Base-by-base conservation (phyloP, 75 land plant species). In the Isoetes taiwanensis region DNA sequence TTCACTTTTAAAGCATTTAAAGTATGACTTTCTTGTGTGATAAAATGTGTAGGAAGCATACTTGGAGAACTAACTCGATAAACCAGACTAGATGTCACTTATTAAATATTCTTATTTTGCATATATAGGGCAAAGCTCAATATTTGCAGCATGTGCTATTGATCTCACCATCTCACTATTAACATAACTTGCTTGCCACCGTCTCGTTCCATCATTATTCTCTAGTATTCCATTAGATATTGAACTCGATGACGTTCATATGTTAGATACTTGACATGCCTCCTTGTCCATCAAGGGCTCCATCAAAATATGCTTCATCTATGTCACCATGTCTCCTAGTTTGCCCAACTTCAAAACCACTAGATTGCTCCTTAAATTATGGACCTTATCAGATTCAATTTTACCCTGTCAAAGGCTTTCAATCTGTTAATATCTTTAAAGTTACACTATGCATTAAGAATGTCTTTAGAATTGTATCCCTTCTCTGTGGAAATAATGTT, bases 111-210 rank as follows among this genome's bases (percentile, higher is more conserved):
- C n/a, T n/a, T n/a, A n/a, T n/a, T n/a, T 27, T 16, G 76, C 65
- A 37, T 67, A 60, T 24, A 76, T 30, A 23, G 78, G 78, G 37
- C 71, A 61, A 14, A 76, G 59, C 52, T 76, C 78, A 33, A 66
- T 70, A 73, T 72, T 30, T 25, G 70, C 56, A 30, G 61, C 65
- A 40, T 56, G 64, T 17, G 71, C 71, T 21, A 76, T 33, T 30
- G 56, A 35, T 34, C 43, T 56, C 32, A 76, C 46, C 29, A 72
- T 30, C 19, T 52, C 34, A 32, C 72, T 76, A 65, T 75, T 58
- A 21, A 75, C 16, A 24, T 27, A 14, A 5, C 2, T 28, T 4
- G 34, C 34, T 19, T 41, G 32, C 32, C 33, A 46, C n/a, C 26
- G 35, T 25, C 5, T 2, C 11, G 32, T 9, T 32, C 32, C 43